Percentiles rank a stretch among this genome's conserved stretches.
These are phyloP conservation scores for Citrus glauca DNA, from an alignment of 345 rosid species.

Conservation along the genomic window DNA sequence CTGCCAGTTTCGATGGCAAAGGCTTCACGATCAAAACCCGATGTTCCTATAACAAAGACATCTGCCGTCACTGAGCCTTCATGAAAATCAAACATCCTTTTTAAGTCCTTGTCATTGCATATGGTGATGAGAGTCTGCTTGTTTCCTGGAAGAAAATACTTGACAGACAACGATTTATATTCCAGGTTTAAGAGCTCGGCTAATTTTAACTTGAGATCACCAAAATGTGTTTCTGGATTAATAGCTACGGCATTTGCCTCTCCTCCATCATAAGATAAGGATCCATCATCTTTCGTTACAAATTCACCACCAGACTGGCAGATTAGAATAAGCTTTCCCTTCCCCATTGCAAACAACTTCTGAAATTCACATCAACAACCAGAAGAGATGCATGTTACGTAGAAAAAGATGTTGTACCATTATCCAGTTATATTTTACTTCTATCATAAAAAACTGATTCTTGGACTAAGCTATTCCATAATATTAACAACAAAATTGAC, in stretches of 20 bases:
- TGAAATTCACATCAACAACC: constrained; percentile 16
- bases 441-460: not conserved
- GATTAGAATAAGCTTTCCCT: constrained; percentile 82
- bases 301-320: constrained; percentile 85
- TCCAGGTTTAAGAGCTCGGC: constrained; percentile 74
- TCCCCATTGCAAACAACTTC: constrained; percentile 49
- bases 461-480: not conserved
- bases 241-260: constrained; percentile 82
- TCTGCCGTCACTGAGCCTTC: constrained; percentile 73
- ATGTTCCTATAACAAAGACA: constrained; percentile 51
- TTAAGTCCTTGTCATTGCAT: constrained; percentile 70
- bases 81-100: constrained; percentile 76
- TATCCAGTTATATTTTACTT: not conserved
- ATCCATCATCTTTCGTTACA: constrained; percentile 58
- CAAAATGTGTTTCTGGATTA: constrained; percentile 57
- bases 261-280: constrained; percentile 69
- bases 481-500: not conserved
- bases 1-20: constrained; percentile 29
- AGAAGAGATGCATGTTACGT: not conserved
- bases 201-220: constrained; percentile 64
- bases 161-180: constrained; percentile 54
- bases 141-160: constrained; percentile 89
- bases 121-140: constrained; percentile 64
- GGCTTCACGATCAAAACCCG: constrained; percentile 51
- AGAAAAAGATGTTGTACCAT: not conserved